Base-by-base conservation (phyloP, 768 basidiomycete species). In the Rhodosporidiobolus odoratus region DNA sequence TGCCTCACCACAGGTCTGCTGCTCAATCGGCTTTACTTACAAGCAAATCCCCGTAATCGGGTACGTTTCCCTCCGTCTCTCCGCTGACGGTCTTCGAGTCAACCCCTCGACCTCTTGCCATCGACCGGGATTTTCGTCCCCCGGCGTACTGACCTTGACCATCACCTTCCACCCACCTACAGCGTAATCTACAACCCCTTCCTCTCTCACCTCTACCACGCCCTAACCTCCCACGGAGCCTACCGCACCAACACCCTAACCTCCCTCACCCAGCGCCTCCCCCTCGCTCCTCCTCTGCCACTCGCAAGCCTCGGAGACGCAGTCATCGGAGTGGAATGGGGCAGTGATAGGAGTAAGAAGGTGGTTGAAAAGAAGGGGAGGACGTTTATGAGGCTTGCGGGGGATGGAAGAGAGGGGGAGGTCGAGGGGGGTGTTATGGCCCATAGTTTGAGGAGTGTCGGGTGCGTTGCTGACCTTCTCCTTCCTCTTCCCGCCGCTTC, bases 141-240 rank as follows among this genome's bases (percentile, higher is more conserved):
- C 48, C 43, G 2, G n/a, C 62, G 6, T 27, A 1, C 34, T 13
- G 47, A n/a, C 45, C 27, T 23, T 16, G 43, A 43, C 35, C 25
- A 16, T 7, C 37, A 30, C 57, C 53, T 61, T 23, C 34, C 21
- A n/a, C 58, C 57, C 37, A 59, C 64, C 17, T 54, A 48, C 62
- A 77, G 77, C 8, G 92, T 98, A 48, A 88, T 97, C 70, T 95
- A 87, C 82, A 93, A 93, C 78, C 94, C 94, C 0, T 93, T 92
- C 84, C 84, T 93, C 63, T 85, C 91, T 72, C 86, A 93, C 62
- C 83, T 95, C 63, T 95, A 92, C 81, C 88, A 87, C 21, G 94
- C 87, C 9, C 81, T 89, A 52, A 85, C 86, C 79, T 89, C 88
- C 17, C 86, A 87, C 64, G 93, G 94, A 30, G 88, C 95, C 7